Percentiles rank a stretch among this genome's conserved stretches.
Conservation (phyloP, 2,329 filamentous ascomycete species). For the Rutstroemia sp. region DNA sequence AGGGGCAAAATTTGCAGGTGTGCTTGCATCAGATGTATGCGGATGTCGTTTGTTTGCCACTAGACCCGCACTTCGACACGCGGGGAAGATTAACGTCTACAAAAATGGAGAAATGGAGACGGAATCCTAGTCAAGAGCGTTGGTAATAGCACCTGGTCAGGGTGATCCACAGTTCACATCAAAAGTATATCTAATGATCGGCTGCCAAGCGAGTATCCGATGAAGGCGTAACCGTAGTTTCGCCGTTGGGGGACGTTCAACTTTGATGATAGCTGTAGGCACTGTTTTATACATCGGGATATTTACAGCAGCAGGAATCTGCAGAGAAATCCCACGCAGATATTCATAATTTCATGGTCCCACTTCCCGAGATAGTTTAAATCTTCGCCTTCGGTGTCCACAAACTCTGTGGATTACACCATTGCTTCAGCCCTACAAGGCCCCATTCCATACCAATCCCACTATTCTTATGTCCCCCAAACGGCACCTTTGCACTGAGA, state of each 20-base stretch:
- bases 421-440: background rate
- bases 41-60: background rate
- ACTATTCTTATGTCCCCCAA: slow-evolving; percentile 29
- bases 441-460: slow-evolving; percentile 27
- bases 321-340: background rate
- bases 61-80: background rate
- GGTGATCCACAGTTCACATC: background rate
- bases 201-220: background rate
- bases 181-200: background rate
- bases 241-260: slow-evolving; percentile 38
- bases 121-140: background rate
- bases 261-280: background rate
- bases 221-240: slow-evolving; percentile 26
- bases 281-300: background rate
- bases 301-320: background rate
- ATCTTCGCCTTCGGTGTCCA: background rate
- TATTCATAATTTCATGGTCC: background rate
- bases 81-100: background rate
- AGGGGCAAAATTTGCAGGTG: background rate
- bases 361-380: background rate
- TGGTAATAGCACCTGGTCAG: background rate
- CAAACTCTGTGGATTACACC: slow-evolving; percentile 8
- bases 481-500: slow-evolving; percentile 36
- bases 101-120: background rate
- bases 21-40: background rate